Conservation (phyloP, 225 moss, liverwort and hornwort genomes). For the Climacium dendroides region DNA sequence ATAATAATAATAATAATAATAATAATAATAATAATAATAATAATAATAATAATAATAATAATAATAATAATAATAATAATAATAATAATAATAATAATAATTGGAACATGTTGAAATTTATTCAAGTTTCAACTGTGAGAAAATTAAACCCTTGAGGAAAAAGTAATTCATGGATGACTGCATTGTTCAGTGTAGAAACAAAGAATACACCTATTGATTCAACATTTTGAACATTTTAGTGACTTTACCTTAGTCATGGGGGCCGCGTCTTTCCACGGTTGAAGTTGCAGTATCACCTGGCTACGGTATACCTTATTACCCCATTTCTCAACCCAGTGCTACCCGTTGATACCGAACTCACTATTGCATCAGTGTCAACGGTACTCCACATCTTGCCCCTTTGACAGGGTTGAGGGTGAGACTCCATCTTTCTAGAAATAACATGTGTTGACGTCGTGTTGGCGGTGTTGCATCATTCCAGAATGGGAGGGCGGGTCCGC, state of each 20-base stretch:
- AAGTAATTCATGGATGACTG: too few species aligned
- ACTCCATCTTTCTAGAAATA: not conserved
- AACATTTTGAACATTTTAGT: too few species aligned
- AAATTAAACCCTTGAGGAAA: too few species aligned
- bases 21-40: fast-evolving
- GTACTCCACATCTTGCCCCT: not conserved
- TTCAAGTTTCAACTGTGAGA: not conserved
- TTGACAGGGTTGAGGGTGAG: not conserved
- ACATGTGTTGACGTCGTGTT: not conserved
- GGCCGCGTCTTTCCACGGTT: too few species aligned
- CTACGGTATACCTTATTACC: too few species aligned
- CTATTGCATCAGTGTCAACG: not conserved
- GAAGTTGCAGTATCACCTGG: not conserved
- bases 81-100: fast-evolving
- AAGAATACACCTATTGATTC: too few species aligned
- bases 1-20: fast-evolving
- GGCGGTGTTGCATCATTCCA: not conserved
- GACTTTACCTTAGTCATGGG: too few species aligned
- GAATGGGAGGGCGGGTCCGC: not conserved
- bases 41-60: fast-evolving
- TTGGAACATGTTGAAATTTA: too few species aligned
- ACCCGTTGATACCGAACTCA: not conserved
- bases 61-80: fast-evolving
- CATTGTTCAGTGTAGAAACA: too few species aligned
- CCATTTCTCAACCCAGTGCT: too few species aligned